Base-by-base conservation (phyloP, 805 yeast genomes). In the Metschnikowia drakensbergensis region DNA sequence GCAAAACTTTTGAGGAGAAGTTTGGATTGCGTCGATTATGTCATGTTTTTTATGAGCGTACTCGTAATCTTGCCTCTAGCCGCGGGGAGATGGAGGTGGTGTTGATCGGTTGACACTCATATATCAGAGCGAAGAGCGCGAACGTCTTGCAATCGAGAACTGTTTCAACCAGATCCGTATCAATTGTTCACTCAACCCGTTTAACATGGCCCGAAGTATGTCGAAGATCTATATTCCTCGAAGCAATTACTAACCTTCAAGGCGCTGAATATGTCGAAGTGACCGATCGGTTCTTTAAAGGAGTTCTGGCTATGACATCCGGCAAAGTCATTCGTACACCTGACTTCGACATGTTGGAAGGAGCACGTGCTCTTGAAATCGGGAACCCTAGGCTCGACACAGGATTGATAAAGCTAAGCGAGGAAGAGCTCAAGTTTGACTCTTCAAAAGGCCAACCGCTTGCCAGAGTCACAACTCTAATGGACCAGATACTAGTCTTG, bases 301-400 rank as follows among this genome's bases (percentile, higher is more conserved):
- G 79, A 17, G 57, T 55, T 23, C 46, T 32, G 40, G 36, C 41
- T 17, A 59, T 77, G 35, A 48, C 58, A 9, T 34, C 31, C 34
- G 84, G 83, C 30, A 72, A 76, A 42, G 81, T 92, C 17, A 79
- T 80, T 4, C 81, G 81, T 56, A 74, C 79, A 7, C 76, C 80
- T 0, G 67, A 67, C 27, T 88, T 89, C 66, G 79, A 82, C 47
- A 72, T 92, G 40, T 72, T 85, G 52, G 89, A 88, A 57, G 95
- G 97, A 0, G 87, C 97, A 1, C 83, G 91, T 55, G 96, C 98
- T 0, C 69, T 89, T 51, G 98, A 91, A 63, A 76, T 84, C 10
- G 74, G 82, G 48, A 88, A 88, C 61, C 71, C 74, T 8, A 80
- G 79, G 53, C 72, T 92, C 57, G 99, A 92, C 62, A 82, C 97